A percentile compares a stretch with the other conserved stretches of the same genome.
Evolutionary conservation across 495 filamentous ascomycete species (phyloP).

Genomic region (Apodospora peruviana): DNA sequence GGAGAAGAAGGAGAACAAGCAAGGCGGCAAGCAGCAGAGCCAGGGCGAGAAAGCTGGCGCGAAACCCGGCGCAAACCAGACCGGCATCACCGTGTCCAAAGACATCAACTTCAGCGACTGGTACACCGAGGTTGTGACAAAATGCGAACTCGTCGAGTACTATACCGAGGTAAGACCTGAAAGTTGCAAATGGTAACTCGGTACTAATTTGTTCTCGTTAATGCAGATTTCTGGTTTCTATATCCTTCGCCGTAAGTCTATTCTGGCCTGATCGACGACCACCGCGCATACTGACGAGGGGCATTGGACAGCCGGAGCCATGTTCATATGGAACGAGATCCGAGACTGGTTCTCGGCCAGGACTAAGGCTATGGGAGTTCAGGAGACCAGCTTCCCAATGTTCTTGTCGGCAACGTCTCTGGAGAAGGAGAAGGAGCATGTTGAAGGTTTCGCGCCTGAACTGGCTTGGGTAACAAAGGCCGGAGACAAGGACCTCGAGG

Average conservation of each 20-base stretch:
- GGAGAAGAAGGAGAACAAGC: constrained; percentile 52
- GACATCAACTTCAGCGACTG: constrained; percentile 83
- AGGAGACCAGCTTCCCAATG: constrained; percentile 93
- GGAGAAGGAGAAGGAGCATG: constrained; percentile 91
- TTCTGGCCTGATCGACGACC: not conserved
- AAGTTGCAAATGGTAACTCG: no score
- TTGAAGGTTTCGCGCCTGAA: constrained; percentile 96
- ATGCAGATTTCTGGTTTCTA: constrained; percentile 78
- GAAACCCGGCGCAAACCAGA: constrained; percentile 38
- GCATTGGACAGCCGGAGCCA: constrained; percentile 50
- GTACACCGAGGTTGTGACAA: constrained; percentile 94
- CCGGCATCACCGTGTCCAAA: constrained; percentile 77
- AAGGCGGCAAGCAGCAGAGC: constrained; percentile 53
- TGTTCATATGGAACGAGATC: constrained; percentile 89
- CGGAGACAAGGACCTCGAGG: constrained; percentile 85
- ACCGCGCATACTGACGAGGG: not conserved
- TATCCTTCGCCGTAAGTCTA: constrained; percentile 62
- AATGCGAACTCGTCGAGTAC: constrained; percentile 85
- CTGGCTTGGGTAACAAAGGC: constrained; percentile 98
- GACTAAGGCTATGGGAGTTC: constrained; percentile 85
- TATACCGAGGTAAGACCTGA: constrained; percentile 47
- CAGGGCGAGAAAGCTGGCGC: constrained; percentile 22
- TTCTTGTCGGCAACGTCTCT: constrained; percentile 88
- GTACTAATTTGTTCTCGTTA: not conserved
- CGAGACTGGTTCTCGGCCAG: constrained; percentile 79